Evolutionary conservation across 768 basidiomycete species (phyloP), one percentile per base, ranked within the genome.

Genomic region (Rhodocollybia butyracea): DNA sequence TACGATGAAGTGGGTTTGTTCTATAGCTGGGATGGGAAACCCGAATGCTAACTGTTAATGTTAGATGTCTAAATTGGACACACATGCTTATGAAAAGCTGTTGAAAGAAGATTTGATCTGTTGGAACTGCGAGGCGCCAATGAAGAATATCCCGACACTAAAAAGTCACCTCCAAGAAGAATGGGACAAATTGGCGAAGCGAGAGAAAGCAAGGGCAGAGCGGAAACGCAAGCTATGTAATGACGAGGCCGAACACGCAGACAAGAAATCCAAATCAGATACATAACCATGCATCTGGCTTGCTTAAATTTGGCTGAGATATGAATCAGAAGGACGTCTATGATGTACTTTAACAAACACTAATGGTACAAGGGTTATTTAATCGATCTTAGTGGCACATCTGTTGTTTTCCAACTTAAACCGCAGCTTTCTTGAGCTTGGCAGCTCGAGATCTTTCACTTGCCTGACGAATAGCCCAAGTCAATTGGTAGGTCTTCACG

Each of bases 381-480:
- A n/a, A n/a, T n/a, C n/a, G n/a, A n/a, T n/a, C n/a, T n/a, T n/a
- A n/a, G n/a, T n/a, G n/a, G n/a, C n/a, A n/a, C n/a, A n/a, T n/a
- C n/a, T n/a, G 54, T 59, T 6, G 12, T 50, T 5, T 12, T 50
- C 26, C 12, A 30, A 32, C 55, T 39, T 31, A 21, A 41, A 68
- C 59, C 5, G 63, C 63, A 46, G 69, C 63, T 31, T 68, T 63
- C 59, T 74, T 73, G 40, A 76, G 62, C 58, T 70, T 82, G 22
- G 70, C 71, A 13, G 68, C 75, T 30, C 83, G 83, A 57, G 84
- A 84, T 47, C 77, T 79, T 66, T 93, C 90, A 60, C 83, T 83
- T 30, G 91, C 87, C 59, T 82, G 76, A 46, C 93, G 86, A 67
- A 96, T 95, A 27, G 93, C 91, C 94, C 94, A 96, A 22, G 93